phyloP scores from a whole-genome alignment of 2,329 filamentous ascomycete genomes.

The Fulvia fulva region DNA sequence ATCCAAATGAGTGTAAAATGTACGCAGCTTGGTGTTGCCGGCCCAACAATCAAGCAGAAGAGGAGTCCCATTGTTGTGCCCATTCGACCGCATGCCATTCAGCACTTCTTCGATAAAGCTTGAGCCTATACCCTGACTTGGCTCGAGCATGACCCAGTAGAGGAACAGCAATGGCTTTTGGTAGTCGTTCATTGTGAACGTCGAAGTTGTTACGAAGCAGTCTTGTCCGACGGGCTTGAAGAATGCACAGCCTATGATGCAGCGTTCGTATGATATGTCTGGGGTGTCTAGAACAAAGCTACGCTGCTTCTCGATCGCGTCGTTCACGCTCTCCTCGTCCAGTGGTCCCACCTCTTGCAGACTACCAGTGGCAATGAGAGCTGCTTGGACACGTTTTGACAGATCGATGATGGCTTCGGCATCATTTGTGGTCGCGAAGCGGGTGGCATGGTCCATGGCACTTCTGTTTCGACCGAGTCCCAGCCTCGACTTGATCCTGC shows the following conservation, averaged over 20 bases:
- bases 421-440: neutral
- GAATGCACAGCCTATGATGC: slow-evolving; percentile 1
- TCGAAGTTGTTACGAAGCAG: neutral
- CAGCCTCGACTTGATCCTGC: neutral
- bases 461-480: neutral
- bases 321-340: neutral
- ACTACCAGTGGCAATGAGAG: slow-evolving; percentile 10
- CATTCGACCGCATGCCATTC: neutral
- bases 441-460: neutral
- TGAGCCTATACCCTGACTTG: slow-evolving; percentile 7
- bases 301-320: neutral
- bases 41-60: slow-evolving; percentile 16
- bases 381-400: slow-evolving; percentile 5
- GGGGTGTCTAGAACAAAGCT: slow-evolving; percentile 3
- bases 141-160: slow-evolving; percentile 12
- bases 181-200: slow-evolving; percentile 2
- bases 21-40: slow-evolving; percentile 11
- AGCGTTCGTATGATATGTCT: neutral
- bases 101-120: neutral
- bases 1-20: slow-evolving; percentile 7
- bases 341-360: slow-evolving; percentile 7
- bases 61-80: slow-evolving; percentile 5
- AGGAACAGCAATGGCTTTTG: slow-evolving; percentile 9
- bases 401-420: slow-evolving; percentile 4
- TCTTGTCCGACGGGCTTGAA: neutral